These are phyloP conservation scores for Anethum foeniculum DNA, from an alignment of 140 eudicot genomes.

Conservation along the genomic window DNA sequence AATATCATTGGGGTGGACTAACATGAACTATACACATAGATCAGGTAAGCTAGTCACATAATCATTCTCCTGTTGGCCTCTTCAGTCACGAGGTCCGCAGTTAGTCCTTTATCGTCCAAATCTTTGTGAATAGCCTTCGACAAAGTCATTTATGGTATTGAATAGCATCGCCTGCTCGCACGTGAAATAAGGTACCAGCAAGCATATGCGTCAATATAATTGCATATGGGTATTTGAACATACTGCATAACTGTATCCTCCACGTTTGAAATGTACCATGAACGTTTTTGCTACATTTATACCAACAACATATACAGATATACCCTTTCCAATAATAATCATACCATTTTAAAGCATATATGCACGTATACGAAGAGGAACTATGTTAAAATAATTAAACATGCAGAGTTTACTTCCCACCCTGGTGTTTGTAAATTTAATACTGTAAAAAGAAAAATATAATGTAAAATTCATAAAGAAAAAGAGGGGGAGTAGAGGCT, in stretches of 20 bases:
- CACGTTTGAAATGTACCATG: background rate
- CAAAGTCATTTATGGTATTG: background rate
- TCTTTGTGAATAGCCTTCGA: background rate
- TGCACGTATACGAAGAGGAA: background rate
- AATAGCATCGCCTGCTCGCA: background rate
- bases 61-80: background rate
- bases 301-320: background rate
- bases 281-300: background rate
- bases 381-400: background rate
- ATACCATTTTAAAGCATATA: background rate
- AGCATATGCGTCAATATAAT: background rate
- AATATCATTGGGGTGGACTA: background rate
- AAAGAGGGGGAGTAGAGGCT: background rate
- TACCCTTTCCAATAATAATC: background rate
- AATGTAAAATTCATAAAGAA: background rate
- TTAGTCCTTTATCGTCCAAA: background rate
- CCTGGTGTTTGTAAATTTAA: background rate
- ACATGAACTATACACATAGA: background rate
- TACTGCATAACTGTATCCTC: background rate
- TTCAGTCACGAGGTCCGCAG: background rate
- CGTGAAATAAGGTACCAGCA: background rate
- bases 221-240: background rate
- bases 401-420: background rate
- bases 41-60: background rate
- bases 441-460: background rate